phyloP scores from a whole-genome alignment of 768 basidiomycete species.

The Rhizopogon rudus region DNA sequence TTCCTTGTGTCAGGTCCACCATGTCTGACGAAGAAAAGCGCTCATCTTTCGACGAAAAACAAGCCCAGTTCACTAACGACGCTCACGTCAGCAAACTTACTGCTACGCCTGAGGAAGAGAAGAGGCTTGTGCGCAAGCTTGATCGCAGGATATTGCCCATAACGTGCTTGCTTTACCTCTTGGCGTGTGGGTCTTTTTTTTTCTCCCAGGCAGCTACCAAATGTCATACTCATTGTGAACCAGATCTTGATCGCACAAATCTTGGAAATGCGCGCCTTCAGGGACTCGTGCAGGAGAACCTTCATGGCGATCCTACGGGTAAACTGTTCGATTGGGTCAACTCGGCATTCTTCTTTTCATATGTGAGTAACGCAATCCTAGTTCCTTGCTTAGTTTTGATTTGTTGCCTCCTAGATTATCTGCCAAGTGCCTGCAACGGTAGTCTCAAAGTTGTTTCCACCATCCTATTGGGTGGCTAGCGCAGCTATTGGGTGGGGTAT shows the following conservation, averaged over 20 bases:
- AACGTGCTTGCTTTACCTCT: constrained; percentile 68
- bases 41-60: not conserved
- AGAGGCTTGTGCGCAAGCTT: constrained; percentile 31
- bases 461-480: constrained; percentile 60
- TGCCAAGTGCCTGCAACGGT: constrained; percentile 65
- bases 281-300: constrained; percentile 60
- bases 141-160: constrained; percentile 40
- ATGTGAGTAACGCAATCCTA: constrained; percentile 37
- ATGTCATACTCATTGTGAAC: not conserved
- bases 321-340: constrained; percentile 68
- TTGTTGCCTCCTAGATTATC: constrained; percentile 44
- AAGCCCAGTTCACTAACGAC: not conserved
- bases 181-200: constrained; percentile 52
- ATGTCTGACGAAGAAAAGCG: constrained; percentile 6
- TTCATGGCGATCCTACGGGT: constrained; percentile 65
- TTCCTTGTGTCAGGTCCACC: not conserved
- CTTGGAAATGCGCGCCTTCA: constrained; percentile 76
- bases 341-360: constrained; percentile 76
- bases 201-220: not conserved
- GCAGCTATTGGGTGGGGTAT: constrained; percentile 71
- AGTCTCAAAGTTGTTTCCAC: constrained; percentile 62
- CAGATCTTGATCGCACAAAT: constrained; percentile 67
- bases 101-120: constrained; percentile 30
- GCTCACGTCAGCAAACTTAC: not conserved
- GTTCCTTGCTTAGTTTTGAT: not conserved